Evolutionary conservation across 345 rosid genomes (phyloP), one percentile per base, ranked within the genome.

Genomic region (Lumnitzera racemosa): DNA sequence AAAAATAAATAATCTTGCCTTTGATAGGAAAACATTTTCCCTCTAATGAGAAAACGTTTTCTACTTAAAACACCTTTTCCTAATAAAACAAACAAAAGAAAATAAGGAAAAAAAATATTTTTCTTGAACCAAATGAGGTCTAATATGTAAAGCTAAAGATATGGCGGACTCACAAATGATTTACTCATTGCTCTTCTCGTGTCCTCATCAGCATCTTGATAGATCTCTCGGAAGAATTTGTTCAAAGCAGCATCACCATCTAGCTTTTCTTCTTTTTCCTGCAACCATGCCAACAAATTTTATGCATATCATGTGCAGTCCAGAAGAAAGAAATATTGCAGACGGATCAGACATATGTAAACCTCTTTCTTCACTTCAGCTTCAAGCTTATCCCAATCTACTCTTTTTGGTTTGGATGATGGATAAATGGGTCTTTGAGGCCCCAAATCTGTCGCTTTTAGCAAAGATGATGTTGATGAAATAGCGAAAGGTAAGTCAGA

Each of bases 241-340:
- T 95, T 95, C 81, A 94, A 67, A 24, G 87, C 99, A 3, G 99
- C 99, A 67, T 94, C 99, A 59, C 97, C 99, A 55, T 90, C 96
- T 27, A 95, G 72, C 64, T 88, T 88, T 73, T 95, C 99, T 12
- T 95, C 96, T 76, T 90, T 95, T 71, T 95, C 99, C 99, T 94
- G 82, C 58, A 75, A 69, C 61, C 48, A 55, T 24, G 11, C 31
- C 47, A 49, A 54, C 24, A 56, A 52, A 24, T 48, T 9, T 48
- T 61, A 55, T n/a, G 47, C 23, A 16, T 59, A 24, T 9, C 43
- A 36, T 9, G 2, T 15, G 49, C 63, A 12, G 11, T 24, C 17
- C 55, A 29, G n/a, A 49, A 61, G 49, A 27, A 12, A 36, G 64
- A 27, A 47, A 49, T 15, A 29, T 5, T 36, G 43, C 43, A 36